Percentiles rank a stretch among this genome's conserved stretches.
These are phyloP conservation scores for Berberis thunbergii DNA, from an alignment of 164 flowering plant species.

Conservation along the genomic window DNA sequence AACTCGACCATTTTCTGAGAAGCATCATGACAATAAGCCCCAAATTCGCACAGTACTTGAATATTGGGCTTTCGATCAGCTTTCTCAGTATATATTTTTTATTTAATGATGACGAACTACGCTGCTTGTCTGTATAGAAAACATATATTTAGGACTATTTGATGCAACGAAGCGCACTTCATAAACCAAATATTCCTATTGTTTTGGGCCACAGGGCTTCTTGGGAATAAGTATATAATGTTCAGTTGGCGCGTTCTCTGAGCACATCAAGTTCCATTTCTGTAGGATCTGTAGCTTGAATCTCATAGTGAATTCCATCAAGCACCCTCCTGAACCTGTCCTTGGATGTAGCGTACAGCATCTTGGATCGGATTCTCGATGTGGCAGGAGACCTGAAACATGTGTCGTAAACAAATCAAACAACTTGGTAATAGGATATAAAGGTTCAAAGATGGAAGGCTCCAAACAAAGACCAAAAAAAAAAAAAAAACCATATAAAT, in stretches of 20 bases:
- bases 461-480: background rate
- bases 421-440: background rate
- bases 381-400: constrained; percentile 59
- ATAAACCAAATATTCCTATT: background rate
- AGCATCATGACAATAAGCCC: constrained; percentile 30
- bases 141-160: constrained; percentile 8
- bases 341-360: constrained; percentile 82
- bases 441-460: background rate
- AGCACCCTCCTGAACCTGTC: constrained; percentile 58
- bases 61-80: constrained; percentile 24
- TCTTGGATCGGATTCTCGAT: constrained; percentile 64
- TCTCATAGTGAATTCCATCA: constrained; percentile 66
- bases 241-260: constrained; percentile 49
- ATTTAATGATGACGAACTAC: constrained; percentile 9
- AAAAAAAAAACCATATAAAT: too few species aligned
- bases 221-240: background rate
- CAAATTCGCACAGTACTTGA: background rate
- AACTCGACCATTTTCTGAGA: constrained; percentile 18
- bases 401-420: background rate
- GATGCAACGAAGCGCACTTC: background rate
- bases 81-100: constrained; percentile 24
- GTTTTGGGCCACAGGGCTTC: background rate
- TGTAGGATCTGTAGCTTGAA: constrained; percentile 82
- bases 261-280: constrained; percentile 79
- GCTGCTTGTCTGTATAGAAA: constrained; percentile 5